phyloP scores from a whole-genome alignment of 495 filamentous ascomycete species.

The Apiosordaria backusii region DNA sequence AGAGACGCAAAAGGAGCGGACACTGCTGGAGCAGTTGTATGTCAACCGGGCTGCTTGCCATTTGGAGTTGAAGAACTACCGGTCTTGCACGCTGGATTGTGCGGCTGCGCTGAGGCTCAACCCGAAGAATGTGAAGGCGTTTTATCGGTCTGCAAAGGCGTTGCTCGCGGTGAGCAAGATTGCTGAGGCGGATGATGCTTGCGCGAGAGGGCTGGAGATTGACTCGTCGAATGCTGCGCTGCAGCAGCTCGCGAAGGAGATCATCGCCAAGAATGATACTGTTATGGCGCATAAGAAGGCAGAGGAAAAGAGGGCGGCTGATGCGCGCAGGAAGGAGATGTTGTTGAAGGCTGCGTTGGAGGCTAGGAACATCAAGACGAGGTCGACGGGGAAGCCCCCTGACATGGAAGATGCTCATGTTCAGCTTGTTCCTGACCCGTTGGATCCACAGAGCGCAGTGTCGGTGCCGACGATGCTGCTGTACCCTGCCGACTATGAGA shows the following conservation, averaged over 20 bases:
- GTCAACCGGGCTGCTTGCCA: conserved; percentile 87
- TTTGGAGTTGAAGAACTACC: conserved; percentile 69
- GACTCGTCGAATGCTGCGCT: conserved; percentile 60
- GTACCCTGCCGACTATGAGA: conserved; percentile 73
- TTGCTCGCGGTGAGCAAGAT: conserved; percentile 70
- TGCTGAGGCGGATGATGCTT: conserved; percentile 71
- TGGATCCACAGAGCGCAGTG: conserved; percentile 65
- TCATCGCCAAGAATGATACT: conserved; percentile 44
- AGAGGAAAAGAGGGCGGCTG: conserved; percentile 50
- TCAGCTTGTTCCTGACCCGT: conserved; percentile 64
- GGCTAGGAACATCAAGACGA: conserved; percentile 64
- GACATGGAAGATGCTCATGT: conserved; percentile 78
- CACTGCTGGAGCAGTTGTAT: conserved; percentile 69
- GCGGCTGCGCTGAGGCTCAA: conserved; percentile 75
- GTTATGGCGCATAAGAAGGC: conserved; percentile 35
- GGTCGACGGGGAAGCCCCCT: conserved; percentile 65
- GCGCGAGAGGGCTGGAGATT: conserved; percentile 63
- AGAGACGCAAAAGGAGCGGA: conserved; percentile 55
- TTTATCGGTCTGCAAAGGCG: conserved; percentile 76
- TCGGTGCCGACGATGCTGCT: conserved; percentile 77
- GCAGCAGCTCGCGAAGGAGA: conserved; percentile 48
- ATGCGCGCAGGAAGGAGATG: conserved; percentile 48
- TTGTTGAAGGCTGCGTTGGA: conserved; percentile 68
- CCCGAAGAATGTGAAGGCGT: conserved; percentile 76
- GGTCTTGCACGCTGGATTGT: conserved; percentile 77